Percentiles rank a stretch among this genome's conserved stretches.
phyloP scores from a whole-genome alignment of 345 rosid species.

The Citrus maxima region DNA sequence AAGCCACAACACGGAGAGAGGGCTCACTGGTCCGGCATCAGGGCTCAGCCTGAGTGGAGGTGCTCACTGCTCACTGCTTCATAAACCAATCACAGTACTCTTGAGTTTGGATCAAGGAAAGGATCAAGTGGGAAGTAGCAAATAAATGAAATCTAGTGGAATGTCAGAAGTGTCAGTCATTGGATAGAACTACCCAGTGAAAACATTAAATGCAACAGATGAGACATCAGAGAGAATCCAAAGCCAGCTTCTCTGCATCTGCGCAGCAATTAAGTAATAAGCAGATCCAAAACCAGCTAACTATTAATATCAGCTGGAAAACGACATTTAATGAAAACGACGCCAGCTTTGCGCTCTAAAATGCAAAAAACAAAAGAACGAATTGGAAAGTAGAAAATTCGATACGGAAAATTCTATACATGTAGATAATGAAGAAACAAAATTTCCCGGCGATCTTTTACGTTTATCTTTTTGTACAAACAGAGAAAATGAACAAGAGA shows the following conservation, averaged over 20 bases:
- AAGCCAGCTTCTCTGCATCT: slow-evolving; percentile 8
- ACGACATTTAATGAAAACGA: neutral
- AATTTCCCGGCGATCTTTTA: slow-evolving; percentile 43
- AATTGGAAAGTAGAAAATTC: slow-evolving; percentile 13
- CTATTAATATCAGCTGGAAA: neutral
- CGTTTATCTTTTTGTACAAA: slow-evolving; percentile 33
- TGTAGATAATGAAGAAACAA: slow-evolving; percentile 39
- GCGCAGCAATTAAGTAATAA: neutral
- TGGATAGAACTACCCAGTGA: slow-evolving; percentile 17
- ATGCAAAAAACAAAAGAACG: neutral
- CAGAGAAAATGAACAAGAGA: slow-evolving; percentile 29
- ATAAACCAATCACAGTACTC: neutral
- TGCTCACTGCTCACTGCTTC: slow-evolving; percentile 8
- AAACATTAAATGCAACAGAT: slow-evolving; percentile 16
- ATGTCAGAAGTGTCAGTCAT: slow-evolving; percentile 40
- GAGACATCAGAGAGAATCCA: slow-evolving; percentile 26
- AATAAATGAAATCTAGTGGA: slow-evolving; percentile 37
- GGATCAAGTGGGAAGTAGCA: slow-evolving; percentile 12
- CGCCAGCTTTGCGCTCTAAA: neutral
- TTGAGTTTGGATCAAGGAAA: neutral
- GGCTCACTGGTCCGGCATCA: no score
- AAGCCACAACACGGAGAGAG: slow-evolving; percentile 1
- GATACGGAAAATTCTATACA: slow-evolving; percentile 41
- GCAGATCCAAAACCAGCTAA: neutral
- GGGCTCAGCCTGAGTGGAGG: neutral